These are phyloP conservation scores for Gyromitra esculenta DNA, from an alignment of 2,329 filamentous ascomycete genomes.

Conservation along the genomic window DNA sequence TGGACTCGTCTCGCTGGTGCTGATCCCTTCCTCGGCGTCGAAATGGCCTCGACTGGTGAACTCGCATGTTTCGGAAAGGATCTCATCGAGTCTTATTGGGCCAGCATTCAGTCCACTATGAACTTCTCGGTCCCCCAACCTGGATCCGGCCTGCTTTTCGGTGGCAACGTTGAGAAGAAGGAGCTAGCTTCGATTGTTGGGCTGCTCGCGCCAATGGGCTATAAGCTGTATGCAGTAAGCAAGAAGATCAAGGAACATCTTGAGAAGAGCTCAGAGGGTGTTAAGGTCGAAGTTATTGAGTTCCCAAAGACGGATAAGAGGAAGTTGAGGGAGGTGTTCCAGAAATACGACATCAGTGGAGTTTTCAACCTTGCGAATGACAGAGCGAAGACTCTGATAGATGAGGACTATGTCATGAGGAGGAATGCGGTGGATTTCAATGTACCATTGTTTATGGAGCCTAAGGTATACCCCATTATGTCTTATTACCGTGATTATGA, in stretches of 20 bases:
- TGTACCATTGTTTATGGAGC: slow-evolving; percentile 97
- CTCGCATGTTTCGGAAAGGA: slow-evolving; percentile 99
- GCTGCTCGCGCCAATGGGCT: slow-evolving; percentile 86
- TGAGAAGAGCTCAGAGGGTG: slow-evolving; percentile 71
- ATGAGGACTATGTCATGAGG: slow-evolving; percentile 98
- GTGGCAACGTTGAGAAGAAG: slow-evolving; percentile 79
- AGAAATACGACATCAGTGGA: slow-evolving; percentile 95
- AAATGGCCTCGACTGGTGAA: slow-evolving; percentile 97
- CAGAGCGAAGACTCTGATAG: slow-evolving; percentile 82
- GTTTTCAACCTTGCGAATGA: slow-evolving; percentile 92
- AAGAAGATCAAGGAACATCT: slow-evolving; percentile 82
- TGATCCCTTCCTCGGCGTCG: slow-evolving; percentile 95
- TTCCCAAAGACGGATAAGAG: slow-evolving; percentile 98
- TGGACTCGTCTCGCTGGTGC: slow-evolving; percentile 98
- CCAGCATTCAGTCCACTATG: slow-evolving; percentile 95
- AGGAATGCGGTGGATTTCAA: slow-evolving; percentile 98
- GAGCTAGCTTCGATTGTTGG: slow-evolving; percentile 82
- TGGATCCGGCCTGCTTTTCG: slow-evolving; percentile 93
- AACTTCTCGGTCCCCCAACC: slow-evolving; percentile 97
- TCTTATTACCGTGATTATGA: not conserved
- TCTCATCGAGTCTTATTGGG: slow-evolving; percentile 96
- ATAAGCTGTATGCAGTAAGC: slow-evolving; percentile 91
- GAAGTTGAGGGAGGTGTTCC: slow-evolving; percentile 90
- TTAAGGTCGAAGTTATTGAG: slow-evolving; percentile 87
- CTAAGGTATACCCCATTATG: slow-evolving; percentile 74